A percentile compares a stretch with the other conserved stretches of the same genome.
phyloP scores from a whole-genome alignment of 495 filamentous ascomycete genomes.

The Penicillium waksmanii region DNA sequence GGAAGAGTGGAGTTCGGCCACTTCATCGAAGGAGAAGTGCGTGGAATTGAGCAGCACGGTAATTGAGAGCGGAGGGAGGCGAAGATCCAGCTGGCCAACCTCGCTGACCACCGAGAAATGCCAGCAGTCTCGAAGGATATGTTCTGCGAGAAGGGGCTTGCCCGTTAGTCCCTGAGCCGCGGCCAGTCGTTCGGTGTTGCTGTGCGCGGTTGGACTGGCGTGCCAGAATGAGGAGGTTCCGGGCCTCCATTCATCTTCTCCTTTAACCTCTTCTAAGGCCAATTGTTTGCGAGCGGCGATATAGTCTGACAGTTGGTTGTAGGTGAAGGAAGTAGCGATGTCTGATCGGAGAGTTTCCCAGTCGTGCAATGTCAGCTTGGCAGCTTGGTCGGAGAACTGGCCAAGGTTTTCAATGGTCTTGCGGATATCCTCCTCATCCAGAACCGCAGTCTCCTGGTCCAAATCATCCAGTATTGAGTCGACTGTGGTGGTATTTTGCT shows the following conservation, averaged over 20 bases:
- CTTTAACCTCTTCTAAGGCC: not conserved
- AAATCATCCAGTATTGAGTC: slow-evolving; percentile 37
- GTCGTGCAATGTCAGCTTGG: slow-evolving; percentile 30
- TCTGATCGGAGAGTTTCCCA: slow-evolving; percentile 34
- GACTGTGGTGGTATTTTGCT: slow-evolving; percentile 1
- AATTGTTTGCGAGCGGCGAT: slow-evolving; percentile 11
- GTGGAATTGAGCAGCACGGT: slow-evolving; percentile 35
- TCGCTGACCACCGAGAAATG: slow-evolving; percentile 40
- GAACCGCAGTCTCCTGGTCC: slow-evolving; percentile 21
- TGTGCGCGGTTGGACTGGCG: slow-evolving; percentile 6
- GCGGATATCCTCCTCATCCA: slow-evolving; percentile 6
- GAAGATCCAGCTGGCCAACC: slow-evolving; percentile 48
- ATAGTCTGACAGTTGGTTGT: slow-evolving; percentile 39
- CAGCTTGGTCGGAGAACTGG: slow-evolving; percentile 15
- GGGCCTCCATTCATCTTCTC: slow-evolving; percentile 31
- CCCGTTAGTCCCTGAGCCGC: slow-evolving; percentile 24
- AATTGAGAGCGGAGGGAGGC: slow-evolving; percentile 28
- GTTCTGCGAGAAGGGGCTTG: slow-evolving; percentile 41
- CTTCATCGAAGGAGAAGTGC: slow-evolving; percentile 47
- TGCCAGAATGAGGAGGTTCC: slow-evolving; percentile 33
- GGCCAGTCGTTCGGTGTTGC: slow-evolving; percentile 17
- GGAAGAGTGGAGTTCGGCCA: slow-evolving; percentile 43
- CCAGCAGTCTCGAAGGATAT: slow-evolving; percentile 50
- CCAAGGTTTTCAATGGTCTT: slow-evolving; percentile 34
- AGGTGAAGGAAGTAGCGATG: slow-evolving; percentile 40